Percentiles rank a stretch among this genome's conserved stretches.
Conservation (phyloP, 139 green algal genomes). For the Spirogloea muscicola region DNA sequence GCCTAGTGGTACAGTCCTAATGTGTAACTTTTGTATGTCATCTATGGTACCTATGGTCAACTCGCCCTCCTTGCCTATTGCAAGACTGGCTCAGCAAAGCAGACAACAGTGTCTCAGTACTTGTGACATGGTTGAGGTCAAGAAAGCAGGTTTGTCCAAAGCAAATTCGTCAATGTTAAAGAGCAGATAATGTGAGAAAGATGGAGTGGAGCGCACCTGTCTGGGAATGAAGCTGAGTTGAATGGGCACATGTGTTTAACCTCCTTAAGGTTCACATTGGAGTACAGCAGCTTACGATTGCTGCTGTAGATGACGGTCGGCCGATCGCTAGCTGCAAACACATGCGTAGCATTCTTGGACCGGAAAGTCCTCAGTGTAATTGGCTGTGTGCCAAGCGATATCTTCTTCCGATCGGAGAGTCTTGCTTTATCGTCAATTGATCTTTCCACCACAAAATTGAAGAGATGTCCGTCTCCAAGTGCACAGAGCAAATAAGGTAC, state of each 20-base stretch:
- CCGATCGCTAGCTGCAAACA: constrained; percentile 90
- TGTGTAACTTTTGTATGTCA: constrained; percentile 93
- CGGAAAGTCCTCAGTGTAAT: constrained; percentile 76
- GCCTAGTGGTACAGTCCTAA: constrained; percentile 77
- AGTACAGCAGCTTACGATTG: constrained; percentile 93
- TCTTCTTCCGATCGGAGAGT: constrained; percentile 71
- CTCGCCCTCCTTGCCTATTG: constrained; percentile 61
- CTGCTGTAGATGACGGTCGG: constrained; percentile 89
- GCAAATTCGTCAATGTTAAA: no score
- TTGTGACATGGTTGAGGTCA: no score
- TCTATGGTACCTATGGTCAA: constrained; percentile 88
- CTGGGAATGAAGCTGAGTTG: constrained; percentile 52
- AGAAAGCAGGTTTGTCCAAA: no score
- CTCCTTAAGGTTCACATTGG: constrained; percentile 92
- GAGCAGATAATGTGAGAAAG: no score
- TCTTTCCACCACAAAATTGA: constrained; percentile 51
- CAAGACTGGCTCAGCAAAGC: constrained; percentile 39
- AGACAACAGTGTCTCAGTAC: no score
- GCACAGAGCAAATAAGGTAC: constrained; percentile 74
- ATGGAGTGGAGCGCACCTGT: no score
- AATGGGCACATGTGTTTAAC: constrained; percentile 60
- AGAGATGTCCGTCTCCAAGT: constrained; percentile 70
- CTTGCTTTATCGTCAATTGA: constrained; percentile 6
- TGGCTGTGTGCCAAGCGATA: constrained; percentile 87
- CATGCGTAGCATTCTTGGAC: constrained; percentile 55